Percentiles rank a stretch among this genome's conserved stretches.
These are phyloP conservation scores for Globisporangium echinulatum DNA, from an alignment of 352 stramenopile species.

Conservation along the genomic window DNA sequence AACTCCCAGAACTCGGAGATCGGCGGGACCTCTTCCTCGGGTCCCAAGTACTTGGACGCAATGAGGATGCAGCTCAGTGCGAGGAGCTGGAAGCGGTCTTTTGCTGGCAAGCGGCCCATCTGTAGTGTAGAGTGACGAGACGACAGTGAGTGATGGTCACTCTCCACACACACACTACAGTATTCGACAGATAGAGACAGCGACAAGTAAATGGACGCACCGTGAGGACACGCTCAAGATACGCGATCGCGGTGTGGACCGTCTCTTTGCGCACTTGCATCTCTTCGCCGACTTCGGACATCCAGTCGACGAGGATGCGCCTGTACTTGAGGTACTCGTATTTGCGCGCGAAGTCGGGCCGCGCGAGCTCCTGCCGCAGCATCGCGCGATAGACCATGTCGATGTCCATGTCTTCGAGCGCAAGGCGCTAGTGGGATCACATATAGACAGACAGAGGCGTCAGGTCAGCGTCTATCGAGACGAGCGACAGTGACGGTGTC, in stretches of 20 bases:
- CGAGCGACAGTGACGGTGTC: no score
- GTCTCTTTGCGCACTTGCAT: conserved; percentile 79
- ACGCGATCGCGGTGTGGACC: conserved; percentile 72
- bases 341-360: conserved; percentile 60
- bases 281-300: conserved; percentile 79
- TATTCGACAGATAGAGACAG: no score
- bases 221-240: conserved; percentile 72
- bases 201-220: conserved; percentile 3
- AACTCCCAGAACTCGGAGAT: conserved; percentile 85
- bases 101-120: conserved; percentile 44
- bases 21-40: conserved; percentile 73
- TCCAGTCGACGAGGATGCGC: conserved; percentile 81
- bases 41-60: conserved; percentile 72
- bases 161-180: no score
- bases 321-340: conserved; percentile 85
- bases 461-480: no score
- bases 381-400: conserved; percentile 68
- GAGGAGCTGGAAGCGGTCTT: conserved; percentile 77
- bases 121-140: conserved; percentile 1
- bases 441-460: not conserved
- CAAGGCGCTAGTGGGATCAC: conserved; percentile 36
- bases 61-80: conserved; percentile 77
- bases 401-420: conserved; percentile 68
- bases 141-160: not conserved
- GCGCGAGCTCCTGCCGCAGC: conserved; percentile 63